A percentile compares a stretch with the other conserved stretches of the same genome.
phyloP scores from a whole-genome alignment of 345 rosid species.

The Sonneratia caseolaris region DNA sequence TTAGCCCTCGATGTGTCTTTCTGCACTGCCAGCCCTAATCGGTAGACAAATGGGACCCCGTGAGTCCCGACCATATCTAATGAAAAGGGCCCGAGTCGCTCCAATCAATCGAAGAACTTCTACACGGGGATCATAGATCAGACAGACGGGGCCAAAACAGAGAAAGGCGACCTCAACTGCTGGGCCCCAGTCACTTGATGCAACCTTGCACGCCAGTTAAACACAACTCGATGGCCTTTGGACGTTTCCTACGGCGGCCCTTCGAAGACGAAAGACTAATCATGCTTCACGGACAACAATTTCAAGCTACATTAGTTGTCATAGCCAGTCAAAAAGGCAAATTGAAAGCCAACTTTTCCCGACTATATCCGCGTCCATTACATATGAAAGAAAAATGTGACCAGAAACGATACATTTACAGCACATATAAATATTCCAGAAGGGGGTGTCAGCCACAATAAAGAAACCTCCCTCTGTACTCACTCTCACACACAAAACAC shows the following conservation, averaged over 20 bases:
- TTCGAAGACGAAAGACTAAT: neutral
- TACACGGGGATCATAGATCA: neutral
- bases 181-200: too few species aligned
- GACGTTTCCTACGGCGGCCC: too few species aligned
- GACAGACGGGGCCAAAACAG: neutral
- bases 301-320: neutral
- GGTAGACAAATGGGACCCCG: neutral
- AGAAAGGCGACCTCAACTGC: neutral
- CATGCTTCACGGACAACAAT: neutral
- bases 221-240: too few species aligned
- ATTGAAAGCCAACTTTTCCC: neutral
- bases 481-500: neutral
- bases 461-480: neutral
- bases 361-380: neutral
- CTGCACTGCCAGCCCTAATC: neutral
- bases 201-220: too few species aligned
- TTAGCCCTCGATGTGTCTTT: too few species aligned
- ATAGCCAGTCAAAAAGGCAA: neutral
- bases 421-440: neutral
- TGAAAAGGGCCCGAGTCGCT: neutral
- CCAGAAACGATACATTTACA: neutral
- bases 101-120: neutral
- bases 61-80: neutral
- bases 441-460: neutral
- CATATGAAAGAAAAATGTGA: neutral